phyloP scores from a whole-genome alignment of 345 rosid genomes.

The Noccaea bulbosa region DNA sequence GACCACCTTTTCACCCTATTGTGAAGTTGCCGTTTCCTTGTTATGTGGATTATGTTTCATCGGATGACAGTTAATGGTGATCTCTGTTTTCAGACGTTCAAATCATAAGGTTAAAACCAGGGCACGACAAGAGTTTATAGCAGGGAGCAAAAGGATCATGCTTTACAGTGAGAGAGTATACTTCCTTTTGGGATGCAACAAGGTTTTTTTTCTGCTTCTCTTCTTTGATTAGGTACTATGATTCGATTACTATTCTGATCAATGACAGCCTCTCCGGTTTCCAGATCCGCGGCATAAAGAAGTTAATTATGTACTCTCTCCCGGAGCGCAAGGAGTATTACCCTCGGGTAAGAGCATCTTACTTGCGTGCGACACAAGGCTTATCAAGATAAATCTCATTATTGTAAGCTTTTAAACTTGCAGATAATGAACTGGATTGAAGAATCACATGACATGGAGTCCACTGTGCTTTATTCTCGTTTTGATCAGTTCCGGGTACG shows the following conservation, averaged over 20 bases:
- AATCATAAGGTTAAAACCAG: constrained; percentile 64
- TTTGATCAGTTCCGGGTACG: constrained; percentile 72
- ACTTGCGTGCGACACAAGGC: too few relatives aligned
- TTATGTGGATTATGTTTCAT: constrained; percentile 11
- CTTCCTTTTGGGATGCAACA: neutral
- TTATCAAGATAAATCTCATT: too few relatives aligned
- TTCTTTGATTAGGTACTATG: neutral
- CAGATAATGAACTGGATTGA: too few relatives aligned
- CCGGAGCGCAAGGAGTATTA: too few relatives aligned
- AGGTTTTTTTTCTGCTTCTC: neutral
- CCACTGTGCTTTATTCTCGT: constrained; percentile 73
- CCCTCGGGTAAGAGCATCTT: too few relatives aligned
- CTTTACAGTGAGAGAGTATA: constrained; percentile 59
- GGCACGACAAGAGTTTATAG: constrained; percentile 66
- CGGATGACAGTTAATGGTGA: neutral
- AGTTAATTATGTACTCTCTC: constrained; percentile 86
- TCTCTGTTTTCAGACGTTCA: constrained; percentile 53
- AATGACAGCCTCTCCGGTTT: constrained; percentile 17
- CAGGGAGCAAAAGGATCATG: constrained; percentile 69
- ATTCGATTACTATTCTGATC: neutral
- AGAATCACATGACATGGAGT: too few relatives aligned
- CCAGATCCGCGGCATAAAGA: constrained; percentile 81
- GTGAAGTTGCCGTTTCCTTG: neutral
- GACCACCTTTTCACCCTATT: too few relatives aligned
- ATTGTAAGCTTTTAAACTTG: too few relatives aligned